A percentile compares a stretch with the other conserved stretches of the same genome.
Evolutionary conservation across 176 grass and related monocot genomes (phyloP).

Genomic region (Dactylis glomerata): DNA sequence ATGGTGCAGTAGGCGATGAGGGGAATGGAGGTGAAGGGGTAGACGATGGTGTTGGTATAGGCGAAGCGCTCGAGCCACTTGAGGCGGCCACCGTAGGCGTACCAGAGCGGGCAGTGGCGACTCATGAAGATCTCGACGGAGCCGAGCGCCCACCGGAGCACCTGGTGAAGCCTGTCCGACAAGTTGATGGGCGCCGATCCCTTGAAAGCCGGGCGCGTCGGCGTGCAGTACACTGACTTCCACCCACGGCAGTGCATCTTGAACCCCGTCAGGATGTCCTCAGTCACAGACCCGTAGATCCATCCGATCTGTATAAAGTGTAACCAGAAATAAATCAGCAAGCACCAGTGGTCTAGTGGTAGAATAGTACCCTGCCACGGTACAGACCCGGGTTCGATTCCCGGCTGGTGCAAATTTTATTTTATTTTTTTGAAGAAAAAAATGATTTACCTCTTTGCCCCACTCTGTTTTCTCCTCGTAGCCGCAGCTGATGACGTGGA

Average conservation of each 20-base stretch:
- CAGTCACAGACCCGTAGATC: slow-evolving; percentile 91
- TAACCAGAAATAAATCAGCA: fast-evolving
- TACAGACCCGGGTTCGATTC: slow-evolving; percentile 71
- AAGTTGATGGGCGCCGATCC: slow-evolving; percentile 88
- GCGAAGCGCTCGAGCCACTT: slow-evolving; percentile 95
- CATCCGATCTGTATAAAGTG: slow-evolving; percentile 58
- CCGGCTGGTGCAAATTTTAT: slow-evolving; percentile 32
- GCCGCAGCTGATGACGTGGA: slow-evolving; percentile 94
- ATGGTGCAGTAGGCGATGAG: slow-evolving; percentile 88
- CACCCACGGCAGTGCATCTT: slow-evolving; percentile 98
- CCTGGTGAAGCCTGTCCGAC: slow-evolving; percentile 78
- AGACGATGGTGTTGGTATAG: slow-evolving; percentile 97
- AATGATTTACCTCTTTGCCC: slow-evolving; percentile 76
- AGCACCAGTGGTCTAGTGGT: slow-evolving; percentile 58
- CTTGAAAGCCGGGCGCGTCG: slow-evolving; percentile 62
- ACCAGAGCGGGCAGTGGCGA: slow-evolving; percentile 92
- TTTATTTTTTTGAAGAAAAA: not conserved
- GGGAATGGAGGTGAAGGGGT: slow-evolving; percentile 94
- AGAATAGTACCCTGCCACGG: slow-evolving; percentile 85
- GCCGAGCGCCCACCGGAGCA: slow-evolving; percentile 77
- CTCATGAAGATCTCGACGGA: slow-evolving; percentile 97
- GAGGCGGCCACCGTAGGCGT: slow-evolving; percentile 81
- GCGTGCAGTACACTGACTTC: slow-evolving; percentile 91
- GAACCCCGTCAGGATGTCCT: slow-evolving; percentile 93
- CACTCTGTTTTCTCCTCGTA: slow-evolving; percentile 98